Evolutionary conservation across 192 early-diverging fungal species (phyloP).

Genomic region (Neocallimastix lanati): DNA sequence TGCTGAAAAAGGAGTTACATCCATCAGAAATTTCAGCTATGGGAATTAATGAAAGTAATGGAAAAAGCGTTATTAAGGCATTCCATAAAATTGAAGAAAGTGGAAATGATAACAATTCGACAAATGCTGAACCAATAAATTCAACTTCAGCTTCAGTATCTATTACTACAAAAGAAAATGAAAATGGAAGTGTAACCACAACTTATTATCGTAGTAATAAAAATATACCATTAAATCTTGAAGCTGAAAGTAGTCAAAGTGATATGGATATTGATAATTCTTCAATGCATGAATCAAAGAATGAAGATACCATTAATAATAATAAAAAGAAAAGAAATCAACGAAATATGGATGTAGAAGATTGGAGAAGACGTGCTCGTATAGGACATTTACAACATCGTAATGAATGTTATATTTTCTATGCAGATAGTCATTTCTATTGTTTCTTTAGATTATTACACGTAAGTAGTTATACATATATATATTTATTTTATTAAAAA

Average conservation of each 20-base stretch:
- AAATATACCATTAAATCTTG: background rate
- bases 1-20: background rate
- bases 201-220: background rate
- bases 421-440: slow-evolving; percentile 72
- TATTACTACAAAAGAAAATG: background rate
- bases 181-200: background rate
- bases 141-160: background rate
- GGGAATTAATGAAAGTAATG: background rate
- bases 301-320: background rate
- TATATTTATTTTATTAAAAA: too few relatives aligned
- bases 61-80: background rate
- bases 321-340: background rate
- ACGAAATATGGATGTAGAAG: background rate
- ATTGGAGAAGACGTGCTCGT: background rate
- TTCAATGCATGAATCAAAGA: background rate
- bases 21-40: background rate
- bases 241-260: background rate
- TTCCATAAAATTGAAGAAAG: background rate
- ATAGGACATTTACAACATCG: background rate
- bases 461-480: too few relatives aligned
- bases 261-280: background rate
- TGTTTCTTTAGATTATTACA: slow-evolving; percentile 74
- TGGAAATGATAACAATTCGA: background rate
- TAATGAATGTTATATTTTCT: slow-evolving; percentile 40
- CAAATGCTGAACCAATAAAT: background rate